phyloP scores from a whole-genome alignment of 768 basidiomycete species.

The Russula foetens region DNA sequence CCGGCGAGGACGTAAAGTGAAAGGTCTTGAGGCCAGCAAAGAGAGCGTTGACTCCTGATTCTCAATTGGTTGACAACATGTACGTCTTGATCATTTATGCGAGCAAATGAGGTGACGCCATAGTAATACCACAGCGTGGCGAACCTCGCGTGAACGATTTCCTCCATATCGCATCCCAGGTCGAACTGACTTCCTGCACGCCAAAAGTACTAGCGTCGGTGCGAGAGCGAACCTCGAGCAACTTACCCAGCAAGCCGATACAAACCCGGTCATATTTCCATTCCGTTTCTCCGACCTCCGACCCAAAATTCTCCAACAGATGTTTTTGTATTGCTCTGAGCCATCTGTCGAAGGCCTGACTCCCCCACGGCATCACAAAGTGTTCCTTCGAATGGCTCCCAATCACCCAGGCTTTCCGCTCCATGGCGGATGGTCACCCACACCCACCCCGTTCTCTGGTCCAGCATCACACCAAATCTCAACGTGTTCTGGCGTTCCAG shows the following conservation, averaged over 20 bases:
- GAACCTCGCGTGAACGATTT: neutral
- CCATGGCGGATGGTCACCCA: slow-evolving; percentile 2
- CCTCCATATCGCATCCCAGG: neutral
- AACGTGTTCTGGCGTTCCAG: slow-evolving; percentile 4
- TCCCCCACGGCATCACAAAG: neutral
- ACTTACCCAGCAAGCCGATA: neutral
- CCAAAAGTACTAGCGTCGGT: neutral
- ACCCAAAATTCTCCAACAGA: slow-evolving; percentile 4
- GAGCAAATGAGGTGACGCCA: neutral
- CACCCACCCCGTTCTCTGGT: slow-evolving; percentile 2
- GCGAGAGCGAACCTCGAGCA: neutral
- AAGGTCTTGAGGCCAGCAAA: neutral
- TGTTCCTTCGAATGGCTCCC: slow-evolving; percentile 10
- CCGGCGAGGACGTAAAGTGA: neutral
- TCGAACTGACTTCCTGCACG: neutral
- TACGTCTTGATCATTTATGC: neutral
- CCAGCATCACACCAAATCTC: slow-evolving; percentile 9
- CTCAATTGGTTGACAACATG: neutral
- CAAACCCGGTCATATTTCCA: neutral
- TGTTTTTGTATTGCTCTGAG: slow-evolving; percentile 5
- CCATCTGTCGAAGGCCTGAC: neutral
- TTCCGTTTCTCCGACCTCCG: slow-evolving; percentile 10
- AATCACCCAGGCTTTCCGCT: slow-evolving; percentile 12
- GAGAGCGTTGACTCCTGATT: neutral
- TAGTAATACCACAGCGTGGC: neutral